Conservation (phyloP, 2,329 filamentous ascomycete genomes). For the Talaromyces sp. region DNA sequence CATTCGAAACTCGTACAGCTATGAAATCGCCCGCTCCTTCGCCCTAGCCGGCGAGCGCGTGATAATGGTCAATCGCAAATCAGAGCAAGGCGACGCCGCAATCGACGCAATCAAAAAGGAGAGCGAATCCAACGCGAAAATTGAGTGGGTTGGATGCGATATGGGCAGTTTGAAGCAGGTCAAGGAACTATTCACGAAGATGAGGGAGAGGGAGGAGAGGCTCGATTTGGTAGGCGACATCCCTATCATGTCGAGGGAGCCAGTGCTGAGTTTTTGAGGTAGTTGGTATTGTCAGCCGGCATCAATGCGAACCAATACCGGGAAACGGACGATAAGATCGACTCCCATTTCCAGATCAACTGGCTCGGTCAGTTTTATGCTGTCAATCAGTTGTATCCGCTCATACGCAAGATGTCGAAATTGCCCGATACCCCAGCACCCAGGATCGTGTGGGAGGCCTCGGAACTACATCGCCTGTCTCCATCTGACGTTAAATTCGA, state of each 20-base stretch:
- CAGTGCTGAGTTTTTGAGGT: background rate
- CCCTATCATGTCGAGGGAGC: background rate
- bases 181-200: slow-evolving; percentile 37
- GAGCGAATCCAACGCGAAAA: slow-evolving; percentile 26
- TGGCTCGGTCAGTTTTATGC: slow-evolving; percentile 47
- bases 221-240: slow-evolving; percentile 36
- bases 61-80: slow-evolving; percentile 36
- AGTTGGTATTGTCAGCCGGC: slow-evolving; percentile 44
- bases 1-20: slow-evolving; percentile 19
- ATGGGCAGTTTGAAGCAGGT: slow-evolving; percentile 40
- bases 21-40: slow-evolving; percentile 36
- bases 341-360: slow-evolving; percentile 44
- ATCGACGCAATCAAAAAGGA: slow-evolving; percentile 34
- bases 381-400: slow-evolving; percentile 43
- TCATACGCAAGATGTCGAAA: slow-evolving; percentile 42
- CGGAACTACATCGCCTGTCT: slow-evolving; percentile 42
- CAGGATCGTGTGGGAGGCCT: slow-evolving; percentile 43
- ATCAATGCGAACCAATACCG: slow-evolving; percentile 44
- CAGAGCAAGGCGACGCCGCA: slow-evolving; percentile 41
- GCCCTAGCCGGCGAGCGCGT: slow-evolving; percentile 33
- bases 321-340: slow-evolving; percentile 37
- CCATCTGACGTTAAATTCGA: slow-evolving; percentile 39
- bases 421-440: slow-evolving; percentile 35
- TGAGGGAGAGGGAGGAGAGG: slow-evolving; percentile 36
- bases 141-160: slow-evolving; percentile 46